phyloP scores from a whole-genome alignment of 1,139 yeast species.

The Blastobotrys indianensis region DNA sequence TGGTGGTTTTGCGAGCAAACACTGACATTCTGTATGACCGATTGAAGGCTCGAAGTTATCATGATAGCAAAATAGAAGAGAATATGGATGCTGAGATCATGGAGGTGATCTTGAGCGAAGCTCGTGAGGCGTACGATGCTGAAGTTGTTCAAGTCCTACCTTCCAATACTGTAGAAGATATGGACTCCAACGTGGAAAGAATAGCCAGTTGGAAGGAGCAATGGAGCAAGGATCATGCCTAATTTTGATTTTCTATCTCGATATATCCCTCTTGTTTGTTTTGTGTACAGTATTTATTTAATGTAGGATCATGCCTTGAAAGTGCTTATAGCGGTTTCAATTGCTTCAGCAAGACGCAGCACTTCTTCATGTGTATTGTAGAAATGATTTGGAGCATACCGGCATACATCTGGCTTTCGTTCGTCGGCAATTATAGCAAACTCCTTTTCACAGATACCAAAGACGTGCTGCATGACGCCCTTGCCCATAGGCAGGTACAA shows the following conservation, averaged over 20 bases:
- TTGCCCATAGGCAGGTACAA: constrained; percentile 50
- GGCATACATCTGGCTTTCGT: constrained; percentile 79
- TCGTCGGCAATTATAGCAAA: constrained; percentile 78
- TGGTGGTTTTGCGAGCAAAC: constrained; percentile 78
- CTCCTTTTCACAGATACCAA: constrained; percentile 22
- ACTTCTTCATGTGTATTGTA: constrained; percentile 75
- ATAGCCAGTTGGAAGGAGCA: constrained; percentile 64
- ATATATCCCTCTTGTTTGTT: background rate
- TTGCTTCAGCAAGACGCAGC: constrained; percentile 39
- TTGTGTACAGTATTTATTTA: background rate
- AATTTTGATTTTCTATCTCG: background rate
- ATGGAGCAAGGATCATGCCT: constrained; percentile 45
- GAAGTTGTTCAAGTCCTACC: constrained; percentile 75
- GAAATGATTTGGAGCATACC: constrained; percentile 78
- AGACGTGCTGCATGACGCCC: constrained; percentile 61
- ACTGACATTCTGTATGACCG: constrained; percentile 70
- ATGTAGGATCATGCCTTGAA: background rate
- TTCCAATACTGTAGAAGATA: constrained; percentile 66
- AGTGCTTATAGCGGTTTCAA: constrained; percentile 32
- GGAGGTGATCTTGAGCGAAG: constrained; percentile 87
- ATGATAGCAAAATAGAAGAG: constrained; percentile 76
- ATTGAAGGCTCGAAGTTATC: constrained; percentile 60
- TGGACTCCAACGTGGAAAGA: constrained; percentile 75
- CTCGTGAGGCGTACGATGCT: constrained; percentile 70
- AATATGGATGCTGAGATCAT: constrained; percentile 95